These are phyloP conservation scores for Codiaeum variegatum DNA, from an alignment of 441 rosid genomes.

Conservation along the genomic window DNA sequence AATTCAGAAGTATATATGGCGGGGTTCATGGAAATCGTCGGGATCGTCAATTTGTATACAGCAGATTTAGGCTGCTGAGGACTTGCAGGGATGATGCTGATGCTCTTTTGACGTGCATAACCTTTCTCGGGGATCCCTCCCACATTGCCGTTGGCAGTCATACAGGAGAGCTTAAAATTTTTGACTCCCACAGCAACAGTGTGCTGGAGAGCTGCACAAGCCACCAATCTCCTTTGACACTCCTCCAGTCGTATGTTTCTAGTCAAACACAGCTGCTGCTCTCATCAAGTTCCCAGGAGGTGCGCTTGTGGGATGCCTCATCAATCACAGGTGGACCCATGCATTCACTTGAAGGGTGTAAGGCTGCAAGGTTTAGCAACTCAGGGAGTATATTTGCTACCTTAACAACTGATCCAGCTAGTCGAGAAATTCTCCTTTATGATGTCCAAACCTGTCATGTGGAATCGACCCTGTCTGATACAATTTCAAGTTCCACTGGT, in stretches of 20 bases:
- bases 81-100: slow-evolving; percentile 88
- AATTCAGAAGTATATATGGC: slow-evolving; percentile 67
- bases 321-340: slow-evolving; percentile 62
- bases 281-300: slow-evolving; percentile 85
- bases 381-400: slow-evolving; percentile 75
- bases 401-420: slow-evolving; percentile 50
- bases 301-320: slow-evolving; percentile 87
- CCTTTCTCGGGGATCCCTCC: slow-evolving; percentile 72
- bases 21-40: slow-evolving; percentile 93
- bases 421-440: slow-evolving; percentile 78
- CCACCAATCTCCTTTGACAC: slow-evolving; percentile 76
- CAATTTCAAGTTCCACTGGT: slow-evolving; percentile 49
- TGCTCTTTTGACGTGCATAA: slow-evolving; percentile 71
- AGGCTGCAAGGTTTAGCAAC: slow-evolving; percentile 90
- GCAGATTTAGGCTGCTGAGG: slow-evolving; percentile 93
- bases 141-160: slow-evolving; percentile 90
- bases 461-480: slow-evolving; percentile 59
- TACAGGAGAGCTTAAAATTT: slow-evolving; percentile 76
- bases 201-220: slow-evolving; percentile 69
- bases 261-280: slow-evolving; percentile 69
- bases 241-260: slow-evolving; percentile 64
- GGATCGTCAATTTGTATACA: slow-evolving; percentile 94
- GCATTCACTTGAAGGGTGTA: slow-evolving; percentile 78
- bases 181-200: slow-evolving; percentile 65
- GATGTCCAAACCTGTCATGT: slow-evolving; percentile 73